phyloP scores from a whole-genome alignment of 805 yeast species.

The Candida ficus region DNA sequence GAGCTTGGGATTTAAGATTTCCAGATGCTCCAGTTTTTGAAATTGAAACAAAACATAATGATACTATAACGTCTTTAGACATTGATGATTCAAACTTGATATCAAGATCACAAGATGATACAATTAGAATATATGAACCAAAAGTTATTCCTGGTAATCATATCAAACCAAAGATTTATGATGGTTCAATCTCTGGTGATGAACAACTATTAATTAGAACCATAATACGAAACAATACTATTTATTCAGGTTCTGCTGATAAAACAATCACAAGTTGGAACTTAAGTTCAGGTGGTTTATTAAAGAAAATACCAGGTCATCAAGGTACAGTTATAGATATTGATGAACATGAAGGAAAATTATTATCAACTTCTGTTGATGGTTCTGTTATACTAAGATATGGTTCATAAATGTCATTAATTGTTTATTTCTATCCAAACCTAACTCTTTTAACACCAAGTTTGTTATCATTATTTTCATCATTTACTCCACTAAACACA shows the following conservation, averaged over 20 bases:
- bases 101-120: conserved; percentile 53
- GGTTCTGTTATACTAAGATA: conserved; percentile 47
- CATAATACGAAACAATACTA: conserved; percentile 36
- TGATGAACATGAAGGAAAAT: conserved; percentile 39
- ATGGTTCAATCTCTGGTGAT: conserved; percentile 50
- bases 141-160: conserved; percentile 30
- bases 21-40: conserved; percentile 39
- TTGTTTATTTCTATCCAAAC: conserved; percentile 5
- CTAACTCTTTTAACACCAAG: conserved; percentile 7
- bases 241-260: conserved; percentile 60
- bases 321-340: conserved; percentile 57
- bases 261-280: conserved; percentile 58
- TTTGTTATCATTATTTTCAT: background rate
- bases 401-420: background rate
- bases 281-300: conserved; percentile 40
- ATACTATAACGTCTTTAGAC: conserved; percentile 53
- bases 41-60: conserved; percentile 38
- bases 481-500: too few species aligned
- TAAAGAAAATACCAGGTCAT: conserved; percentile 54
- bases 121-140: conserved; percentile 53
- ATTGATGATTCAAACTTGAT: conserved; percentile 40
- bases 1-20: conserved; percentile 53
- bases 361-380: conserved; percentile 51
- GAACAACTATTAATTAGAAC: conserved; percentile 51
- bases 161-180: conserved; percentile 42